These are phyloP conservation scores for Trypanosomatidae sp. DNA, from an alignment of 208 protist genomes.

Conservation along the genomic window DNA sequence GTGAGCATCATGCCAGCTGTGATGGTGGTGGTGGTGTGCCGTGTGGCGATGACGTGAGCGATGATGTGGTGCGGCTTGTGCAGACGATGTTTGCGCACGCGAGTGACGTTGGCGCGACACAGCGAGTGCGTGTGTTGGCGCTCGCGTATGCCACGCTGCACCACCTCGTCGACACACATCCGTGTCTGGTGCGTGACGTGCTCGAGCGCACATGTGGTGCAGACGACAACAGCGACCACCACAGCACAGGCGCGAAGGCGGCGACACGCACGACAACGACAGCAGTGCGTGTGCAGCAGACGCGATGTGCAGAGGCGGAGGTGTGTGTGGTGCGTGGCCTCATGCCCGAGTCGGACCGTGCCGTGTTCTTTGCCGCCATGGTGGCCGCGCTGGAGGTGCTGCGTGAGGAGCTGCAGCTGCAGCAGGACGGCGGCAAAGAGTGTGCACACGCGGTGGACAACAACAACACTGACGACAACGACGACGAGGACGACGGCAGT, in stretches of 20 bases:
- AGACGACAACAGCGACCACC: conserved; percentile 6
- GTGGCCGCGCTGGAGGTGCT: conserved; percentile 42
- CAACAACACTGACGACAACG: too few relatives aligned
- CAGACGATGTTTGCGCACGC: conserved; percentile 45
- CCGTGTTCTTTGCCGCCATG: conserved; percentile 41
- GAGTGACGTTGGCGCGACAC: conserved; percentile 43
- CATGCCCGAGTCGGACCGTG: conserved; percentile 54
- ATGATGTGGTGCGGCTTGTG: conserved; percentile 23
- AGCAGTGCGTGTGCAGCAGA: background rate
- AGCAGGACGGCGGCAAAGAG: background rate
- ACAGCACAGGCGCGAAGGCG: background rate
- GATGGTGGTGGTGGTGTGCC: too few relatives aligned
- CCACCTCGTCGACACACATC: conserved; percentile 17
- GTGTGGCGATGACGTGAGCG: too few relatives aligned
- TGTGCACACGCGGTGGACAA: too few relatives aligned
- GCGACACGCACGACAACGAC: too few relatives aligned
- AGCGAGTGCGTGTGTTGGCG: conserved; percentile 34
- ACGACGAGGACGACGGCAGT: background rate
- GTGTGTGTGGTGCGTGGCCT: too few relatives aligned
- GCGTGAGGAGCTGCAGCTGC: conserved; percentile 15
- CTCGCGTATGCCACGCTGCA: conserved; percentile 45
- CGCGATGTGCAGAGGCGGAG: too few relatives aligned
- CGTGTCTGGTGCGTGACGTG: conserved; percentile 16
- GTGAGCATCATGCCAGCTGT: too few relatives aligned
- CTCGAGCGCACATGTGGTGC: conserved; percentile 12